Evolutionary conservation across 306 rosid species (phyloP), one percentile per base, ranked within the genome.

Genomic region (Quercus gilva): DNA sequence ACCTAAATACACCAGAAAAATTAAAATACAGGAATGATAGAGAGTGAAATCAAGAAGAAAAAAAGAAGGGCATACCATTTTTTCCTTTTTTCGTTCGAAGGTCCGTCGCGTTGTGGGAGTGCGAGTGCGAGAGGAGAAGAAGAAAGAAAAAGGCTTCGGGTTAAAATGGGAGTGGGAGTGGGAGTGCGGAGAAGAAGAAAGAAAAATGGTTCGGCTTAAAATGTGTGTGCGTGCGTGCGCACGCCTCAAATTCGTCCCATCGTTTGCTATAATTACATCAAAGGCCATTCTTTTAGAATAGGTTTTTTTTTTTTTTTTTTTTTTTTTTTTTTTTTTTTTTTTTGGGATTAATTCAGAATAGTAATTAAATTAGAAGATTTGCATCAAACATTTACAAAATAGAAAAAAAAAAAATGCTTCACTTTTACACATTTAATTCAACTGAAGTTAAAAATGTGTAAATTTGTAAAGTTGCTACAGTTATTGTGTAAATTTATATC

Each of bases 1-100:
- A 8, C 33, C n/a, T 43, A 37, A 56, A 31, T 64, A n/a, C n/a
- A 25, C 20, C 71, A 23, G 58, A 64, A 63, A 1, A 21, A 67
- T 33, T 23, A 31, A 67, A 5, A 31, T 49, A 19, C 25, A 19
- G 51, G 26, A 14, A 61, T 12, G 33, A 61, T 26, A 17, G 19
- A 21, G 23, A 23, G 26, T 4, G 28, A 33, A 17, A 25, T 61
- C 2, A 61, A 31, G 69, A 7, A 12, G 5, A 12, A 25, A 5
- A 3, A 23, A 25, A 25, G 15, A 12, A 5, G 18, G 7, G 31
- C 35, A 5, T 18, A 67, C 52, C 72, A 67, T 67, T 3, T 67
- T 19, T 3, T 28, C 2, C 2, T 17, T 2, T 15, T 15, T 1
- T 0, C 0, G 2, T 37, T 37, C 0, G 45, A 3, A 12, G 17